These are phyloP conservation scores for Trichoderma semiorbis DNA, from an alignment of 2,329 filamentous ascomycete genomes.

Conservation along the genomic window DNA sequence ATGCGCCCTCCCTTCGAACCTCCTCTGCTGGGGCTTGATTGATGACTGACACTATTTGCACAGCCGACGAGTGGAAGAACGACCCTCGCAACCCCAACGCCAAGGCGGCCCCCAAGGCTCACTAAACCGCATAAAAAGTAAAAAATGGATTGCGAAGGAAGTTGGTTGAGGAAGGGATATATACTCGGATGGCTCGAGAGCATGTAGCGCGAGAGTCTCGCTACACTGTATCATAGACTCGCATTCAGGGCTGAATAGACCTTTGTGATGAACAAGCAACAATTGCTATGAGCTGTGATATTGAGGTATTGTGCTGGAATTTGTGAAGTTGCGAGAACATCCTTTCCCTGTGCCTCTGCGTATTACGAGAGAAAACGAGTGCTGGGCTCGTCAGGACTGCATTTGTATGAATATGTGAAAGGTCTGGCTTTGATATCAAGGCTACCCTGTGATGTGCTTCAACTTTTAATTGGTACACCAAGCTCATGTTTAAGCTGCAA, in stretches of 20 bases:
- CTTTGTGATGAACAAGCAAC: slow-evolving; percentile 22
- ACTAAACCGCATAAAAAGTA: slow-evolving; percentile 36
- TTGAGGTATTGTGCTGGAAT: neutral
- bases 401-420: neutral
- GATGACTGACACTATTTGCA: slow-evolving; percentile 26
- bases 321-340: neutral
- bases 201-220: slow-evolving; percentile 9
- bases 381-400: neutral
- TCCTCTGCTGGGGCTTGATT: neutral
- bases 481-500: neutral
- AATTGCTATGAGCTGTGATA: neutral
- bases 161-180: slow-evolving; percentile 27
- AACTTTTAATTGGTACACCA: neutral
- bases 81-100: slow-evolving; percentile 81
- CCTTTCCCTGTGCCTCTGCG: neutral
- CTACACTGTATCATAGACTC: slow-evolving; percentile 42
- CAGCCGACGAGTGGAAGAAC: slow-evolving; percentile 95
- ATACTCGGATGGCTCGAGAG: slow-evolving; percentile 28
- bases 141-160: slow-evolving; percentile 16
- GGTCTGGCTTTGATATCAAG: neutral
- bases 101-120: slow-evolving; percentile 41
- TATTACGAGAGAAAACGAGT: neutral
- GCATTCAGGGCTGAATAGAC: slow-evolving; percentile 35
- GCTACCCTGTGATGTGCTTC: neutral
- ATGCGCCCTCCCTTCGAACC: slow-evolving; percentile 30